Evolutionary conservation across 768 basidiomycete genomes (phyloP), one percentile per base, ranked within the genome.

Genomic region (Hypsizygus marmoreus): DNA sequence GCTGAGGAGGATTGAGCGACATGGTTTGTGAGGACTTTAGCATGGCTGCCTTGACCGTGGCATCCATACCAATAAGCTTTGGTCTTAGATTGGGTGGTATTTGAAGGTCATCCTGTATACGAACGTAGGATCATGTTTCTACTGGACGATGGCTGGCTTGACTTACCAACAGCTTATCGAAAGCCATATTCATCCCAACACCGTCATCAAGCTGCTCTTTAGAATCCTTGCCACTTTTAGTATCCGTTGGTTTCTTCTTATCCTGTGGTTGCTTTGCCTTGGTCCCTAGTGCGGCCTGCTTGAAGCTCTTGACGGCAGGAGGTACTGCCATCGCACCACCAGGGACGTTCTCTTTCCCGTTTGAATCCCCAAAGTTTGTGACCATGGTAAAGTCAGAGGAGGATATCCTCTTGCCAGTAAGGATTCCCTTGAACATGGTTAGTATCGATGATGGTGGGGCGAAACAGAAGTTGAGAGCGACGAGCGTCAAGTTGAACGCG

Each of bases 11-110:
- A 47, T 66, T 73, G 6, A 71, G 63, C 14, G 75, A 67, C 62
- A 89, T 70, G 20, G 79, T 77, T 23, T 86, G 82, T 1, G 91
- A 91, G 0, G 90, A 91, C 61, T 89, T 91, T 45, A 95, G 72
- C 89, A 95, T 94, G 10, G 88, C 89, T 4, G 88, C 91, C 62
- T 95, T 95, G 39, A 95, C 88, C 1, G 86, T 82, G 0, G 84
- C 69, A 45, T 95, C 90, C 80, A 95, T 90, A 12, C 81, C 82
- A 37, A 74, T 73, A 13, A 95, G 79, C 65, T 91, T 91, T 1
- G 84, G 85, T 6, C 92, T 79, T 17, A 93, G 70, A 2, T 80
- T 81, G 6, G 79, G 68, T 3, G 92, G 92, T 16, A 95, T 91
- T 67, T 95, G 91, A 40, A 95, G 81, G 47, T 92, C 90, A 63